These are phyloP conservation scores for Leishmania tropica DNA, from an alignment of 208 protist genomes.

Conservation along the genomic window DNA sequence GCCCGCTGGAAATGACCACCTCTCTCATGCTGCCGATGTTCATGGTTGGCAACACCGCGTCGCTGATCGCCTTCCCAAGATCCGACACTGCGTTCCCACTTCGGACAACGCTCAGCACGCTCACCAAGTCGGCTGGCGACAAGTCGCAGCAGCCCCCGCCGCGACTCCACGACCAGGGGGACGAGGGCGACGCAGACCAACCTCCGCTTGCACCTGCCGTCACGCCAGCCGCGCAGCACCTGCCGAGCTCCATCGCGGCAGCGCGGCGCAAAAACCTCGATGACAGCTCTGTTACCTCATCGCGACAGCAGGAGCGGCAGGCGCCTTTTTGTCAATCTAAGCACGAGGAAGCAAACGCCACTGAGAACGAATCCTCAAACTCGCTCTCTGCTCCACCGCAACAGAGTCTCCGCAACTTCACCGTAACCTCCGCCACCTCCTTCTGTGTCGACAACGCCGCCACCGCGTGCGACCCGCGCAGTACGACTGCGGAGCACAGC, in stretches of 20 bases:
- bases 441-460: slow-evolving; percentile 8
- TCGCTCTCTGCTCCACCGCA: slow-evolving; percentile 7
- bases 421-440: slow-evolving; percentile 14
- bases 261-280: background rate
- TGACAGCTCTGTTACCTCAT: background rate
- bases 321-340: too few relatives aligned
- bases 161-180: background rate
- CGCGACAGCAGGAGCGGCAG: slow-evolving; percentile 1
- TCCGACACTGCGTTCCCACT: slow-evolving; percentile 4
- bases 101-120: background rate
- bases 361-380: slow-evolving; percentile 13
- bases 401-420: slow-evolving; percentile 20
- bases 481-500: background rate
- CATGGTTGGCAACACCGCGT: slow-evolving; percentile 19
- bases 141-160: background rate
- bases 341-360: background rate
- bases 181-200: background rate
- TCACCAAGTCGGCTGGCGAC: background rate
- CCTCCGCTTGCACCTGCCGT: background rate
- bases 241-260: slow-evolving; percentile 1
- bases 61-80: background rate
- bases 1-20: background rate
- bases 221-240: background rate
- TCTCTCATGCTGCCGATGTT: slow-evolving; percentile 16
- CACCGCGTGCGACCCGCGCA: background rate